phyloP scores from a whole-genome alignment of 78 protist genomes.

The Dictyostelium purpureum region DNA sequence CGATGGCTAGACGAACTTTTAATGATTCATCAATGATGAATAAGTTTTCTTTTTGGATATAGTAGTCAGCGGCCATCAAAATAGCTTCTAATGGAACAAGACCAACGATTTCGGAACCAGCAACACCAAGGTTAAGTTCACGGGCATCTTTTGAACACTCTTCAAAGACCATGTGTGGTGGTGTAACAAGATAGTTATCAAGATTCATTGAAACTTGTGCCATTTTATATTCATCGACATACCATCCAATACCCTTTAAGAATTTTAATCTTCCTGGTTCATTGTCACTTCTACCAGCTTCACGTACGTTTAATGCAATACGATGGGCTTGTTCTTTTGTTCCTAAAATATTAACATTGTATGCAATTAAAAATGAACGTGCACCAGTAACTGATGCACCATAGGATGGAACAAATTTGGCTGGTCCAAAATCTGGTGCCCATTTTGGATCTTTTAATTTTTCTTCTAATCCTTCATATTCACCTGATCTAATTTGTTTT shows the following conservation, averaged over 20 bases:
- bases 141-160: constrained; percentile 75
- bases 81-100: constrained; percentile 79
- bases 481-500: constrained; percentile 71
- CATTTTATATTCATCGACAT: constrained; percentile 79
- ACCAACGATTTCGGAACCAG: constrained; percentile 83
- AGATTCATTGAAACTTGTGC: constrained; percentile 82
- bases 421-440: constrained; percentile 82
- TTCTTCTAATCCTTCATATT: constrained; percentile 65
- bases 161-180: constrained; percentile 62
- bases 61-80: constrained; percentile 77
- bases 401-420: constrained; percentile 50
- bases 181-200: constrained; percentile 61
- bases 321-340: constrained; percentile 85
- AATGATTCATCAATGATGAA: constrained; percentile 74
- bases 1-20: constrained; percentile 70
- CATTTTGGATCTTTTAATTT: constrained; percentile 53
- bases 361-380: constrained; percentile 72
- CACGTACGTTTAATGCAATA: constrained; percentile 81
- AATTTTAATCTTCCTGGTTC: constrained; percentile 65
- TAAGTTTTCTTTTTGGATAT: constrained; percentile 44
- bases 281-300: constrained; percentile 60
- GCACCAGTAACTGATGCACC: constrained; percentile 81
- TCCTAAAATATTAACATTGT: constrained; percentile 78
- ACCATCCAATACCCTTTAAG: constrained; percentile 82
- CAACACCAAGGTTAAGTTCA: constrained; percentile 63